Percentiles rank a stretch among this genome's conserved stretches.
Conservation (phyloP, 2,329 filamentous ascomycete genomes). For the Cladophialophora immunda region DNA sequence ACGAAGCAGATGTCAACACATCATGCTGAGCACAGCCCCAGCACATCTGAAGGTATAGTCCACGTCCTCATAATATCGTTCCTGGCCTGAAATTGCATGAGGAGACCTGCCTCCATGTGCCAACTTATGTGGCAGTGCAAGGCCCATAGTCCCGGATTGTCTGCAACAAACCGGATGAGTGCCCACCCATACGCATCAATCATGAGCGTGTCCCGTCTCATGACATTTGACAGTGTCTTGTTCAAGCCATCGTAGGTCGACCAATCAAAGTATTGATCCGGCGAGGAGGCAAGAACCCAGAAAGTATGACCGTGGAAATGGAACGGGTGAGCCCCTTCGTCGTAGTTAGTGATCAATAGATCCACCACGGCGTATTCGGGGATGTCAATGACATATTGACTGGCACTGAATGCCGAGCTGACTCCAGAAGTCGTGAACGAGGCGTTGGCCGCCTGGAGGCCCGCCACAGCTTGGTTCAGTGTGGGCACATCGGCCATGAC, state of each 20-base stretch:
- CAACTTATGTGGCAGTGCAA: conserved; percentile 51
- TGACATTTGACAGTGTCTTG: conserved; percentile 9
- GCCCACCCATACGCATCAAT: conserved; percentile 46
- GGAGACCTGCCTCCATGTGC: conserved; percentile 47
- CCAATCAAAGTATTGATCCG: conserved; percentile 55
- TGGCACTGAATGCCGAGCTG: conserved; percentile 14
- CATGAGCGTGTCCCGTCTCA: conserved; percentile 45
- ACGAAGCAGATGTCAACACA: neutral
- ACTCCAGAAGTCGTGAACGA: conserved; percentile 12
- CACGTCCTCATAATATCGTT: conserved; percentile 22
- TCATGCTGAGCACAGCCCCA: conserved; percentile 13
- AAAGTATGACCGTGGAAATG: conserved; percentile 56
- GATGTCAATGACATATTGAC: conserved; percentile 24
- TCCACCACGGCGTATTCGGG: conserved; percentile 42
- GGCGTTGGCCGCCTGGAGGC: conserved; percentile 10
- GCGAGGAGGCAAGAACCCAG: conserved; percentile 14
- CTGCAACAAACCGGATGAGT: conserved; percentile 47
- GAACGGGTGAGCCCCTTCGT: conserved; percentile 54
- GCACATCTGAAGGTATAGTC: conserved; percentile 14
- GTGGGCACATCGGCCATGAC: conserved; percentile 14
- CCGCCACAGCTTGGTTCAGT: conserved; percentile 18
- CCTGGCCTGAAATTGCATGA: conserved; percentile 25
- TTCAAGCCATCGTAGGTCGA: conserved; percentile 16
- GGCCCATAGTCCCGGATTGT: conserved; percentile 50
- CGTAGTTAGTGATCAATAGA: conserved; percentile 49